A percentile compares a stretch with the other conserved stretches of the same genome.
Evolutionary conservation across 371 early-diverging fungal species (phyloP).

Genomic region (Neoconidiobolus thromboides): DNA sequence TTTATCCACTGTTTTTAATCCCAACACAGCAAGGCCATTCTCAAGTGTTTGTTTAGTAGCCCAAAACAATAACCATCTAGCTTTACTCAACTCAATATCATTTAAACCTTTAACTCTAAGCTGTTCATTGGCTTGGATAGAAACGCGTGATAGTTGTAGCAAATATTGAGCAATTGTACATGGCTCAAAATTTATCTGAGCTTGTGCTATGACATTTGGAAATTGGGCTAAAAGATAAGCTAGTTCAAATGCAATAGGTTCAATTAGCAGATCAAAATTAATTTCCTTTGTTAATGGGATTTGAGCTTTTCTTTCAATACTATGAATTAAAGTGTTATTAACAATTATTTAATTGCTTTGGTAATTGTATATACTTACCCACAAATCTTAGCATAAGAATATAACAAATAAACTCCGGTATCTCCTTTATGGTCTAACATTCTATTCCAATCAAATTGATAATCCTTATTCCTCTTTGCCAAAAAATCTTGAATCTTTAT

Average conservation of each 20-base stretch:
- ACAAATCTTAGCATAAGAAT: constrained; percentile 72
- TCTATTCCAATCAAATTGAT: constrained; percentile 84
- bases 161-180: constrained; percentile 73
- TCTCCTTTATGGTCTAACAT: constrained; percentile 88
- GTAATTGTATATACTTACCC: neutral
- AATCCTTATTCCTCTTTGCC: constrained; percentile 81
- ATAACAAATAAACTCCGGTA: constrained; percentile 97
- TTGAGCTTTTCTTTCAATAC: constrained; percentile 40
- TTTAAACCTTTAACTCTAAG: constrained; percentile 54
- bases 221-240: constrained; percentile 59
- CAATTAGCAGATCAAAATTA: constrained; percentile 32
- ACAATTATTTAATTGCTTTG: no score
- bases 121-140: constrained; percentile 46
- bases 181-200: constrained; percentile 58
- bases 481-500: constrained; percentile 89
- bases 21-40: no score
- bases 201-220: constrained; percentile 49
- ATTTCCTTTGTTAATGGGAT: constrained; percentile 12
- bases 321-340: neutral
- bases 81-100: constrained; percentile 34
- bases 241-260: constrained; percentile 45
- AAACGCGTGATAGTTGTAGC: constrained; percentile 60
- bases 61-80: neutral
- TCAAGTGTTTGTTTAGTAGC: neutral
- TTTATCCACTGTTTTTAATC: no score